A percentile compares a stretch with the other conserved stretches of the same genome.
phyloP scores from a whole-genome alignment of 176 grass and related monocot genomes.

The Urochloa ruziziensis region DNA sequence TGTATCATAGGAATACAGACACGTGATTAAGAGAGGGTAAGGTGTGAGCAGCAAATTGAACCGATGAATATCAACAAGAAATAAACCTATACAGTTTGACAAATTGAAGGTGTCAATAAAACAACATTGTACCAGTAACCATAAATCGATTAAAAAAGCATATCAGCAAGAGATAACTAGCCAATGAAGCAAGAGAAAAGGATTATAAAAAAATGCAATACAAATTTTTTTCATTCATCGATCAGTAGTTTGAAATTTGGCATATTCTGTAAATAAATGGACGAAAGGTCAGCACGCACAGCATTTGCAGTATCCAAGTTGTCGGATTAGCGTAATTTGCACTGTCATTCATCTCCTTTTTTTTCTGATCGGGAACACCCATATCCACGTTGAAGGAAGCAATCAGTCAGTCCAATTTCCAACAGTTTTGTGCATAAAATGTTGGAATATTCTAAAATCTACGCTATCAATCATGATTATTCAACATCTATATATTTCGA shows the following conservation, averaged over 20 bases:
- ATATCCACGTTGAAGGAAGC: background rate
- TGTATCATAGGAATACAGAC: too few relatives aligned
- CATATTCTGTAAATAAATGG: background rate
- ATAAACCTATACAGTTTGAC: too few relatives aligned
- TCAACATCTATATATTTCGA: conserved; percentile 23
- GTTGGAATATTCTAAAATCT: background rate
- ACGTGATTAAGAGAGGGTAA: too few relatives aligned
- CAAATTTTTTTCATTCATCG: background rate
- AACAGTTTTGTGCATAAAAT: background rate
- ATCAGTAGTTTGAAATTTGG: background rate
- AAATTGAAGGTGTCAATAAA: too few relatives aligned
- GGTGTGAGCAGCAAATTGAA: too few relatives aligned
- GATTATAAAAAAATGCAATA: background rate
- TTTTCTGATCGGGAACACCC: background rate
- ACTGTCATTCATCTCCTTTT: background rate
- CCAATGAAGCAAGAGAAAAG: background rate
- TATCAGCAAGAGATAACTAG: background rate
- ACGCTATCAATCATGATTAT: conserved; percentile 25
- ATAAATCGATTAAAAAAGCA: too few relatives aligned
- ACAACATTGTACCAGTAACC: too few relatives aligned
- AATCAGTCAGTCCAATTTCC: background rate
- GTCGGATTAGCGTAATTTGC: background rate
- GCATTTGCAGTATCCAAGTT: background rate
- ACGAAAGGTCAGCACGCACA: background rate
- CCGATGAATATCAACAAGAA: too few relatives aligned